These are phyloP conservation scores for Arctium lappa DNA, from an alignment of 129 eudicot species.

Conservation along the genomic window DNA sequence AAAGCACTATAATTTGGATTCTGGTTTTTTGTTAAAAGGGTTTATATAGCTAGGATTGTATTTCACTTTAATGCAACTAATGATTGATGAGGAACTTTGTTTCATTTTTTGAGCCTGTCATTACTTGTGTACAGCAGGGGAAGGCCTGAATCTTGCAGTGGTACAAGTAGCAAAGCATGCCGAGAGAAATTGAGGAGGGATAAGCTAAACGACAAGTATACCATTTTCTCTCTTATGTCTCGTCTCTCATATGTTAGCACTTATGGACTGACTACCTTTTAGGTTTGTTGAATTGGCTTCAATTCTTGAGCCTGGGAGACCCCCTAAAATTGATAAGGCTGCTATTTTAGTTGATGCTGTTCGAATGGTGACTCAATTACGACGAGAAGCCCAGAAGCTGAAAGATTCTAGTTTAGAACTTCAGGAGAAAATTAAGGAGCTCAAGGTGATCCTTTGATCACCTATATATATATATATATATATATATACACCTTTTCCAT, in stretches of 20 bases:
- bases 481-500: background rate
- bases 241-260: background rate
- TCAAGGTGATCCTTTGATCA: constrained; percentile 37
- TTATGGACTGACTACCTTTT: background rate
- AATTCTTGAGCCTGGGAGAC: constrained; percentile 80
- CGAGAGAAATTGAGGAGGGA: constrained; percentile 92
- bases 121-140: constrained; percentile 37
- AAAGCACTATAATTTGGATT: too few species aligned
- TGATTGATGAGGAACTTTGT: too few species aligned
- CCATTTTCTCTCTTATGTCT: background rate
- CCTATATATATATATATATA: background rate
- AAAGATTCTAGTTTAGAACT: constrained; percentile 67
- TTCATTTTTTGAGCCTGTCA: background rate
- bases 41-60: too few species aligned
- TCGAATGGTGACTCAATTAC: constrained; percentile 70
- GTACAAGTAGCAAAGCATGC: constrained; percentile 87
- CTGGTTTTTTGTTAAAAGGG: too few species aligned
- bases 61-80: too few species aligned
- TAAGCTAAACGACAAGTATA: constrained; percentile 76
- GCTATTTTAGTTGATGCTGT: constrained; percentile 82
- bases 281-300: constrained; percentile 87
- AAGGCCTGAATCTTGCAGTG: constrained; percentile 62
- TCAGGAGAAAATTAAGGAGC: constrained; percentile 78
- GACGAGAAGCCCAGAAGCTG: constrained; percentile 73
- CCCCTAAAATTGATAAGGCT: constrained; percentile 74